Conservation (phyloP, 306 rosid species). For the Begonia peltatifolia region DNA sequence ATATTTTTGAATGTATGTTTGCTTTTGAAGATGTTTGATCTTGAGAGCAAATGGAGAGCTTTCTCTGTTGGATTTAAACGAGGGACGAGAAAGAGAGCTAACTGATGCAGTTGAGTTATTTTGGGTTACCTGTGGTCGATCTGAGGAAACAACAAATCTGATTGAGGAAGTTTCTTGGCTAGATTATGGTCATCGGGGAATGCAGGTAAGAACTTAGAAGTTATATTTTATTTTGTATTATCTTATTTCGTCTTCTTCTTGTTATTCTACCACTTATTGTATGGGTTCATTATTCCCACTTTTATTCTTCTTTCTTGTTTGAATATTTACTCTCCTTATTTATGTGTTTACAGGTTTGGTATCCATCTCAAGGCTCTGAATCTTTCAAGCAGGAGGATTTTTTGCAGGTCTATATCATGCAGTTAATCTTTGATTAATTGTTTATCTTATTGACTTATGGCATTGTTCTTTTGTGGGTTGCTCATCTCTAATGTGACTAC, state of each 20-base stretch:
- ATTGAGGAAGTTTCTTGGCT: constrained; percentile 99
- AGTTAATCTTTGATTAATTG: not conserved
- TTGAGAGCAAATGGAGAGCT: constrained; percentile 90
- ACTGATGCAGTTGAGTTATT: constrained; percentile 90
- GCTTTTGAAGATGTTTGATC: constrained; percentile 71
- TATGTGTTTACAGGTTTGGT: constrained; percentile 67
- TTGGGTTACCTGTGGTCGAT: constrained; percentile 98
- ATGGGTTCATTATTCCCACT: constrained; percentile 13
- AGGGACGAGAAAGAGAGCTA: constrained; percentile 85
- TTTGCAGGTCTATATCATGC: constrained; percentile 60
- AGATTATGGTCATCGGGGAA: constrained; percentile 95
- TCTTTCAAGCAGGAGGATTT: constrained; percentile 95
- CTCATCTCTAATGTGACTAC: too few relatives aligned
- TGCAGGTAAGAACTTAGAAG: constrained; percentile 47
- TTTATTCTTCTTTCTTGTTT: constrained; percentile 43
- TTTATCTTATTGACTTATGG: not conserved
- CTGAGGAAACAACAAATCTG: constrained; percentile 80
- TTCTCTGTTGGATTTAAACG: constrained; percentile 95
- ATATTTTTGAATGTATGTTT: constrained; percentile 21
- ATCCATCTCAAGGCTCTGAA: constrained; percentile 83
- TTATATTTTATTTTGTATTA: too few relatives aligned
- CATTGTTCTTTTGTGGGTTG: not conserved
- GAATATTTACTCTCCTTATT: constrained; percentile 29
- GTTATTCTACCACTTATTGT: constrained; percentile 5
- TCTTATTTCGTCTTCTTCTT: too few relatives aligned